Evolutionary conservation across 2,329 filamentous ascomycete genomes (phyloP), one percentile per base, ranked within the genome.

Genomic region (Pezicula neosporulosa): DNA sequence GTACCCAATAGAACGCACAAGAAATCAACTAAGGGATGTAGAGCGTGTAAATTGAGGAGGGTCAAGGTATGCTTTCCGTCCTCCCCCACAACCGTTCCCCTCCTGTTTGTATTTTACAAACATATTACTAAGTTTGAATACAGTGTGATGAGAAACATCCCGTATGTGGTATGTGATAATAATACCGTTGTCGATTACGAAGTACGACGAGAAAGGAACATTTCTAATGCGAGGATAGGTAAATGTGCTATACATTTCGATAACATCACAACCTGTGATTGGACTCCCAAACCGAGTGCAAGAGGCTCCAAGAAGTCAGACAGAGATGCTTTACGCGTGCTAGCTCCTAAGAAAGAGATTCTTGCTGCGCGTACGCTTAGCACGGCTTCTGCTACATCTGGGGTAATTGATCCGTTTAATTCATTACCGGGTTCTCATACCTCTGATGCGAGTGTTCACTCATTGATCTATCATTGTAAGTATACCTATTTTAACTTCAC

Each of bases 211-310:
- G 24, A 24, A 24, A 24, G 3, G 30, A 33, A 33, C 12, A n/a
- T 13, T 33, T 2, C 30, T 33, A 33, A 33, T 33, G 30, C 7
- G 9, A 3, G 9, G 12, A 7, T 33, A 33, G 30, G 44, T 6
- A 59, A 48, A 44, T 59, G 55, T 42, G 18, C 36, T 28, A 39
- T 59, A 13, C 56, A 59, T 36, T 59, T 55, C 35, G 49, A 45
- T 4, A 59, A 57, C 48, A 52, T 59, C 19, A 51, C 35, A 18
- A 49, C 33, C 16, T 59, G 55, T 48, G 52, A 55, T 45, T 57
- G 51, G 50, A 41, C 18, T 7, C 43, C 21, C 21, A 19, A 42
- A 16, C 16, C 16, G 4, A 19, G 6, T 19, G 24, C 5, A 12
- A 42, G 16, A 19, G 18, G 18, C 18, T 21, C 18, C 3, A 42